Base-by-base conservation (phyloP, 257 asterid species). In the Forsythia suspensa region DNA sequence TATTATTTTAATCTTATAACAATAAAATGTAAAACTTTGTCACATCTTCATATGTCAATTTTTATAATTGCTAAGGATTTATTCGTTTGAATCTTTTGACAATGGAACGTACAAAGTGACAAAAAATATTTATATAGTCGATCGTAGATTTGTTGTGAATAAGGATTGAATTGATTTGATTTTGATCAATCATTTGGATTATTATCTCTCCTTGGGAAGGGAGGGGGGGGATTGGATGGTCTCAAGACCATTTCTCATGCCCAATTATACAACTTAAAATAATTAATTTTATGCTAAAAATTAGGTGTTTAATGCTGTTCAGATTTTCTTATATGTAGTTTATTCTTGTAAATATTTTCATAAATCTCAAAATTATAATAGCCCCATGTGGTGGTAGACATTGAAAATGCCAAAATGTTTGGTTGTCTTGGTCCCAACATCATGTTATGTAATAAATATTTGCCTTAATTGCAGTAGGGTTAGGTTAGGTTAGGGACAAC, bases 401-500 rank as follows among this genome's bases (percentile, higher is more conserved):
- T 75, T 80, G 77, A 86, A 80, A 73, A 77, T 66, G 70, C 63
- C 76, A 77, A 82, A 44, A 69, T 84, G 61, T 79, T 79, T 78
- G 90, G 88, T 85, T 86, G 69, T 51, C 66, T 84, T 48, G 86
- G 86, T 71, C 72, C 84, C 81, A 51, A 71, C 83, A 52, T 52
- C 80, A 68, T 83, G 20, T 72, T 21, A 5, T 77, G 79, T 63
- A 85, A 63, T 80, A 77, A 39, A 13, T 24, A 70, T 77, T 65
- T 70, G 70, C 82, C 65, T 66, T 66, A 40, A 70, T 75, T 68
- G 71, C 13, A 77, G 57, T 77, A 67, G 71, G 72, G 75, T 21
- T 71, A 51, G 78, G 70, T 76, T 55, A 68, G 73, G 75, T 34
- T 74, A 44, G 81, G 77, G 85, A 91, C 94, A 87, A 82, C 92